A percentile compares a stretch with the other conserved stretches of the same genome.
These are phyloP conservation scores for Cyclotella atomus DNA, from an alignment of 108 stramenopile genomes.

Conservation along the genomic window DNA sequence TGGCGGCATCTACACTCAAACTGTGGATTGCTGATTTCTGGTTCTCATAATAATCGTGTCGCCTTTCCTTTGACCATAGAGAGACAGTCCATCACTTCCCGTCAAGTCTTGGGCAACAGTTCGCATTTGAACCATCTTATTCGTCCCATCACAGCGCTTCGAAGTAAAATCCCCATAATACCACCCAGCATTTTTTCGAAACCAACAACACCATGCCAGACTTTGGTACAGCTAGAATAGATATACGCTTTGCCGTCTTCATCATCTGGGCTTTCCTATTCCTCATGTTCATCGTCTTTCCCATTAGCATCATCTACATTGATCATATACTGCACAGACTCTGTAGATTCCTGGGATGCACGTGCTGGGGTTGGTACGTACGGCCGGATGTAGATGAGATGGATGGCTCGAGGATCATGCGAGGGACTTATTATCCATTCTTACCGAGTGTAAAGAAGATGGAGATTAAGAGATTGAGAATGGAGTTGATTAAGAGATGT, in stretches of 20 bases:
- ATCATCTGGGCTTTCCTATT: slow-evolving; percentile 23
- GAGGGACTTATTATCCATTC: neutral
- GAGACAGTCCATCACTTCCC: too few relatives aligned
- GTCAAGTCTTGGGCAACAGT: too few relatives aligned
- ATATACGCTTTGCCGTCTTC: slow-evolving; percentile 19
- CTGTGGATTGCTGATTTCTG: too few relatives aligned
- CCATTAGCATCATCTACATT: neutral
- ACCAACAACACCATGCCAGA: too few relatives aligned
- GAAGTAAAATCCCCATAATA: too few relatives aligned
- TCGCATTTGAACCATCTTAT: too few relatives aligned
- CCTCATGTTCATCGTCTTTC: slow-evolving; percentile 17
- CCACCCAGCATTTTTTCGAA: too few relatives aligned
- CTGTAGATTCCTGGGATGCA: slow-evolving; percentile 1
- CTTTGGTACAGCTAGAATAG: too few relatives aligned
- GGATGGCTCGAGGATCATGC: neutral
- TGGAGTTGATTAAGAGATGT: neutral
- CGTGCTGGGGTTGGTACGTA: neutral
- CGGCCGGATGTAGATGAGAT: neutral
- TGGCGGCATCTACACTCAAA: too few relatives aligned
- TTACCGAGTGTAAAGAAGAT: neutral
- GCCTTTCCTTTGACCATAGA: too few relatives aligned
- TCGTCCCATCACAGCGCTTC: too few relatives aligned
- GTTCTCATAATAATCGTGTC: too few relatives aligned
- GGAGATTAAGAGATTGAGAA: slow-evolving; percentile 1
- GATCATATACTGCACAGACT: neutral